Conservation (phyloP, 805 yeast genomes). For the Metschnikowia anglica region DNA sequence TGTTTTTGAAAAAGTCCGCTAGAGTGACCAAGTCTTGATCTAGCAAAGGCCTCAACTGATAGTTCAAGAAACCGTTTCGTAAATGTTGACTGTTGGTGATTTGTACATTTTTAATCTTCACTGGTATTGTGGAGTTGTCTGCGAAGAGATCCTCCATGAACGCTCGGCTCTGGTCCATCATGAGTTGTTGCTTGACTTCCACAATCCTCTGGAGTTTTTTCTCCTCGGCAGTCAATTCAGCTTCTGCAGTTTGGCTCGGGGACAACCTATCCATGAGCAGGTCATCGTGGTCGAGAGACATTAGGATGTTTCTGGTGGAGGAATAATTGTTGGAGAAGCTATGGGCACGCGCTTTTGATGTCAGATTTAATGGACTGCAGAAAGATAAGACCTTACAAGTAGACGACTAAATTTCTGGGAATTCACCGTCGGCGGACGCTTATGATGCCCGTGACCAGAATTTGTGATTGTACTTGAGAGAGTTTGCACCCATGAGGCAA, state of each 20-base stretch:
- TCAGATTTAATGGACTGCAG: background rate
- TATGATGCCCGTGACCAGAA: too few species aligned
- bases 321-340: background rate
- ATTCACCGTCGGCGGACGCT: too few species aligned
- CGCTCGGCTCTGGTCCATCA: slow-evolving; percentile 33
- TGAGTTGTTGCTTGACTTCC: slow-evolving; percentile 30
- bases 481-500: too few species aligned
- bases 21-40: slow-evolving; percentile 39
- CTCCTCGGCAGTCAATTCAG: slow-evolving; percentile 22
- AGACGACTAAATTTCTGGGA: too few species aligned
- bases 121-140: slow-evolving; percentile 39
- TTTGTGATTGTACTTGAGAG: too few species aligned
- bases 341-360: background rate
- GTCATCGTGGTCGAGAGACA: slow-evolving; percentile 32
- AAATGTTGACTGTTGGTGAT: slow-evolving; percentile 49
- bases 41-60: slow-evolving; percentile 50
- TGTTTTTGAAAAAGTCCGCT: slow-evolving; percentile 34
- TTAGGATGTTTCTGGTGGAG: background rate
- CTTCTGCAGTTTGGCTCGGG: slow-evolving; percentile 11
- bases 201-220: slow-evolving; percentile 28
- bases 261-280: slow-evolving; percentile 34
- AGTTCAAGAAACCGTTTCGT: slow-evolving; percentile 44
- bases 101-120: slow-evolving; percentile 44
- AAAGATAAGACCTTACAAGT: too few species aligned
- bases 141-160: slow-evolving; percentile 35